Percentiles rank a stretch among this genome's conserved stretches.
These are phyloP conservation scores for Botrytis fabae DNA, from an alignment of 2,329 filamentous ascomycete species.

Conservation along the genomic window DNA sequence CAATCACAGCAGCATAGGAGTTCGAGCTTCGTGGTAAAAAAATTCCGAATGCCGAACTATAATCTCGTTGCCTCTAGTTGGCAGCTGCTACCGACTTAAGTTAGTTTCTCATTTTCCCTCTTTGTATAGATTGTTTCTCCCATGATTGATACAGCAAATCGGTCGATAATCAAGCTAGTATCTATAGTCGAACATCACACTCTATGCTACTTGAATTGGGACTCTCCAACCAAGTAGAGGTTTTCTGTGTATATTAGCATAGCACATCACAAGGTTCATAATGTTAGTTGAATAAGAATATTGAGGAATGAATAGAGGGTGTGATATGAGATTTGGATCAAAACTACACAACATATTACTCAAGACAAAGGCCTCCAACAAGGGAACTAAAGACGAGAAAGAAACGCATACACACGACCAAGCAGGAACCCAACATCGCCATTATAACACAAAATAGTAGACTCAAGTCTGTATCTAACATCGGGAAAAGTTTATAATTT, in stretches of 20 bases:
- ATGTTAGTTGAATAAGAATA: neutral
- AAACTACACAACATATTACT: neutral
- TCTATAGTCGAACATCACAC: neutral
- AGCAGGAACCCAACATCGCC: neutral
- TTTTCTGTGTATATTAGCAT: neutral
- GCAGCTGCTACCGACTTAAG: neutral
- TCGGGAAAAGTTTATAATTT: too few relatives aligned
- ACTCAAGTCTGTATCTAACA: too few relatives aligned
- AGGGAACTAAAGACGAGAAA: neutral
- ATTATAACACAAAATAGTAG: too few relatives aligned
- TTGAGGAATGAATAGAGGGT: neutral
- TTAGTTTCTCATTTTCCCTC: neutral
- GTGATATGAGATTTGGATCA: neutral
- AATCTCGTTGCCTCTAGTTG: neutral
- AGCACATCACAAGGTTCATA: neutral
- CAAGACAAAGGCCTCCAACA: neutral
- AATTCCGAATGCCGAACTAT: neutral
- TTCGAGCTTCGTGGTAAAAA: neutral
- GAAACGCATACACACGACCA: neutral
- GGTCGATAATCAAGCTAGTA: neutral
- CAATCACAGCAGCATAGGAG: neutral
- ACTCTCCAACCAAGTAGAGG: neutral
- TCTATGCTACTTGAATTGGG: neutral
- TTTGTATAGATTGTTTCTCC: neutral
- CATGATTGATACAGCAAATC: neutral